Conservation (phyloP, 371 early-diverging fungal species). For the Zopfochytrium polystomum region DNA sequence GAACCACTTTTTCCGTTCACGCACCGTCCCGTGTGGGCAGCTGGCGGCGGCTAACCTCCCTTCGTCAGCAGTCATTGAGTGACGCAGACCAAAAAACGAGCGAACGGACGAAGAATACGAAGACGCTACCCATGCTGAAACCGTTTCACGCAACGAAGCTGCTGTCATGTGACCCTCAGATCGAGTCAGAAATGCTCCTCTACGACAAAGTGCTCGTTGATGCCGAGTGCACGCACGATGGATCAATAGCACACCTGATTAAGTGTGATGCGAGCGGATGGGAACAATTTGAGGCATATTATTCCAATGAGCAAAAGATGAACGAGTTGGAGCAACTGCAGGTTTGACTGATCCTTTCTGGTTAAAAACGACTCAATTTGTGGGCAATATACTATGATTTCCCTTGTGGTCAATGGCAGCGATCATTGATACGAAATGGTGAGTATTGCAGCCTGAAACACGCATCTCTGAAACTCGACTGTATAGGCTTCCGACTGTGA, state of each 20-base stretch:
- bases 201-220: conserved; percentile 93
- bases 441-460: too few relatives aligned
- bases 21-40: conserved; percentile 65
- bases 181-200: conserved; percentile 35
- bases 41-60: conserved; percentile 11
- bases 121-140: conserved; percentile 30
- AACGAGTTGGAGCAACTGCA: conserved; percentile 35
- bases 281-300: conserved; percentile 72
- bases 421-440: conserved; percentile 2
- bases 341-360: conserved; percentile 2
- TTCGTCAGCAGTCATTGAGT: not conserved
- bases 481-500: conserved; percentile 18
- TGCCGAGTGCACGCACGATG: conserved; percentile 97
- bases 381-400: not conserved
- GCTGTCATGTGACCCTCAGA: conserved; percentile 60
- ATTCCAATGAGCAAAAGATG: conserved; percentile 61
- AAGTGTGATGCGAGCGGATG: conserved; percentile 55
- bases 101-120: not conserved
- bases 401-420: not conserved
- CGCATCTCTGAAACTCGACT: too few relatives aligned
- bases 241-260: conserved; percentile 78
- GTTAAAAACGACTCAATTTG: not conserved
- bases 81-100: not conserved
- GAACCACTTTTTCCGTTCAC: conserved; percentile 69
- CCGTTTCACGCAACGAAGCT: conserved; percentile 80